phyloP scores from a whole-genome alignment of 352 stramenopile species.

The Phytophthora pini region DNA sequence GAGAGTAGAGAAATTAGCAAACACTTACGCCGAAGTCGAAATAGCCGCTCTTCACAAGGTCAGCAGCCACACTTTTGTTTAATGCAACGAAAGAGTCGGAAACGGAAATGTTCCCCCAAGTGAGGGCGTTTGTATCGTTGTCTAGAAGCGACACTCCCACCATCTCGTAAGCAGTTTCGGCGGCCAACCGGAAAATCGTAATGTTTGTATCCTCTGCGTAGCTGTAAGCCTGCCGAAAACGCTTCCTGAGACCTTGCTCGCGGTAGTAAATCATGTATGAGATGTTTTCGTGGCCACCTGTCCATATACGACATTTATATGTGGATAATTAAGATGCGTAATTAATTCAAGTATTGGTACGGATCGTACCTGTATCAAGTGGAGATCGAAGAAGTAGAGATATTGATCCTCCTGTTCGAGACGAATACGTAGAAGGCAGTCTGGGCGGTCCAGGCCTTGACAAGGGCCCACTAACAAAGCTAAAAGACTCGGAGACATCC shows the following conservation, averaged over 20 bases:
- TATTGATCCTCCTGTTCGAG: slow-evolving; percentile 48
- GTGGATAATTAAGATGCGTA: not conserved
- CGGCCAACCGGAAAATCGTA: slow-evolving; percentile 47
- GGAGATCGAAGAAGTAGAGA: slow-evolving; percentile 41
- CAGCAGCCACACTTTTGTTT: not conserved
- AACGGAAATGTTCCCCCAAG: slow-evolving; percentile 31
- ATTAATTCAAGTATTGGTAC: not conserved
- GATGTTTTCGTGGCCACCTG: slow-evolving; percentile 42
- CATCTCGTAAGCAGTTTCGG: slow-evolving; percentile 63
- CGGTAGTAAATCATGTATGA: slow-evolving; percentile 52
- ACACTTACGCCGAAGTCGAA: slow-evolving; percentile 64
- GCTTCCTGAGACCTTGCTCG: slow-evolving; percentile 6
- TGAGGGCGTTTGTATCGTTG: not conserved
- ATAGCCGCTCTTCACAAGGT: slow-evolving; percentile 7
- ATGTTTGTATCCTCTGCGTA: slow-evolving; percentile 18
- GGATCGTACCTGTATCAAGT: slow-evolving; percentile 45
- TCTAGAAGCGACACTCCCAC: slow-evolving; percentile 42
- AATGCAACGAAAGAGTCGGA: slow-evolving; percentile 35
- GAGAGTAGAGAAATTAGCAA: not conserved
- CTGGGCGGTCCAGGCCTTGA: slow-evolving; percentile 54
- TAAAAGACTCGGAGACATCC: slow-evolving; percentile 35
- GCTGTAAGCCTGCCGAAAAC: slow-evolving; percentile 39
- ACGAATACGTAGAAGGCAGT: slow-evolving; percentile 19
- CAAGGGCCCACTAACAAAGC: slow-evolving; percentile 36
- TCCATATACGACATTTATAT: not conserved